Evolutionary conservation across 768 basidiomycete species (phyloP).

Genomic region (Mycena albidolilacea): DNA sequence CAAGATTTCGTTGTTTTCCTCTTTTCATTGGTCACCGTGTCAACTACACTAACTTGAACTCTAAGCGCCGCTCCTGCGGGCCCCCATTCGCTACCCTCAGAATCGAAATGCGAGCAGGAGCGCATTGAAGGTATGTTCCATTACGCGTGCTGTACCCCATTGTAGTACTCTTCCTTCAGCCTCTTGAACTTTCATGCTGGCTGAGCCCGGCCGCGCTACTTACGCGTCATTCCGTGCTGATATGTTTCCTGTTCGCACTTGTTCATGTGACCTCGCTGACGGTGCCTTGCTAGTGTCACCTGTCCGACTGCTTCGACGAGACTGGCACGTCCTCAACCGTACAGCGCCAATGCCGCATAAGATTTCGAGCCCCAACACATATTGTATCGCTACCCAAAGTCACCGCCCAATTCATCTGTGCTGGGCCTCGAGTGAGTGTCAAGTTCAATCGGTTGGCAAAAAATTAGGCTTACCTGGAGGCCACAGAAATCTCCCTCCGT

Average conservation of each 20-base stretch:
- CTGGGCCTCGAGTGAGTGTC: background rate
- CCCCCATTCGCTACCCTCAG: background rate
- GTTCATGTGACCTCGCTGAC: background rate
- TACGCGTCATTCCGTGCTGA: background rate
- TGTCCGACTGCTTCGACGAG: no score
- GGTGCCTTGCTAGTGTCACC: background rate
- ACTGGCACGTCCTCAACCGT: background rate
- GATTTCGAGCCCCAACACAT: slow-evolving; percentile 3
- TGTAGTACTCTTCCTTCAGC: background rate
- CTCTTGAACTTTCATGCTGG: background rate
- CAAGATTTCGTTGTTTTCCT: no score
- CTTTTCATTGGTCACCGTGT: no score
- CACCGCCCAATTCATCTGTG: background rate
- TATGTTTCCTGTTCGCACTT: background rate
- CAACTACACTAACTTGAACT: no score
- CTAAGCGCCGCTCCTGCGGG: no score
- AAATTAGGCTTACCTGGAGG: background rate
- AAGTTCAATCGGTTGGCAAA: background rate
- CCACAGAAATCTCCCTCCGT: background rate
- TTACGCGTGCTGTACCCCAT: background rate
- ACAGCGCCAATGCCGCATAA: background rate
- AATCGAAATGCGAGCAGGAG: background rate
- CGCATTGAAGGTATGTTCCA: background rate
- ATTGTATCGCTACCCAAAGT: background rate
- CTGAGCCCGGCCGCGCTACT: background rate